Evolutionary conservation across 2,329 filamentous ascomycete species (phyloP).

Genomic region (Ascochyta rabiei): DNA sequence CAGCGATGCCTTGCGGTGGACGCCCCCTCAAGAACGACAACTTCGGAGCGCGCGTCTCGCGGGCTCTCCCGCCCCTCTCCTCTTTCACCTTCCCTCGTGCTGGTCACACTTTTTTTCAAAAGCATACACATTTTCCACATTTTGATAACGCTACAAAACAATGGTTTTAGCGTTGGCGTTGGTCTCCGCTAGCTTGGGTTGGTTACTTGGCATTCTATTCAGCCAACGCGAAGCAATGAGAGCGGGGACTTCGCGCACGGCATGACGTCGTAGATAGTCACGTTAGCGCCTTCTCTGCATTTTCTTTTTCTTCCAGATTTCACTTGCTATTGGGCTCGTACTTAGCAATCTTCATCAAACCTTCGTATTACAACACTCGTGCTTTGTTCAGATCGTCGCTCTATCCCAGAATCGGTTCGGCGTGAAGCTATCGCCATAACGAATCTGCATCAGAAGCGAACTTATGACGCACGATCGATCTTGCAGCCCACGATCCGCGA

Average conservation of each 20-base stretch:
- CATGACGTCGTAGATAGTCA: background rate
- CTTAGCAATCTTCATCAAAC: slow-evolving; percentile 3
- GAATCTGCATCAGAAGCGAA: background rate
- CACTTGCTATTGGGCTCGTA: background rate
- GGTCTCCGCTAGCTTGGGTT: slow-evolving; percentile 9
- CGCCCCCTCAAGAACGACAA: slow-evolving; percentile 1
- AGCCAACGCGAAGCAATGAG: slow-evolving; percentile 4
- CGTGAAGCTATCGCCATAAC: background rate
- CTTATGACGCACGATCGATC: slow-evolving; percentile 10
- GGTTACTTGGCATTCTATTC: slow-evolving; percentile 4
- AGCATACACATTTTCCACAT: slow-evolving; percentile 9
- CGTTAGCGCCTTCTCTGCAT: background rate
- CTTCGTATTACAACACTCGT: background rate
- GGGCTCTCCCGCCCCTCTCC: background rate
- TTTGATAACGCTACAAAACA: slow-evolving; percentile 5
- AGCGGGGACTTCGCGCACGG: slow-evolving; percentile 1
- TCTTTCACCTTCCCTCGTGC: slow-evolving; percentile 3
- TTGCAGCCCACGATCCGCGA: slow-evolving; percentile 5
- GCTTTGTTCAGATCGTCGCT: background rate
- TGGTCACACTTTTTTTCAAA: slow-evolving; percentile 13
- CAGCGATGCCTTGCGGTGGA: slow-evolving; percentile 9
- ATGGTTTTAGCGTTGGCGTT: slow-evolving; percentile 18
- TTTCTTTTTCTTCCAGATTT: background rate
- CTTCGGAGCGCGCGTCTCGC: slow-evolving; percentile 9
- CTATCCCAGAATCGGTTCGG: background rate